phyloP scores from a whole-genome alignment of 306 rosid species.

The Corylus avellana region DNA sequence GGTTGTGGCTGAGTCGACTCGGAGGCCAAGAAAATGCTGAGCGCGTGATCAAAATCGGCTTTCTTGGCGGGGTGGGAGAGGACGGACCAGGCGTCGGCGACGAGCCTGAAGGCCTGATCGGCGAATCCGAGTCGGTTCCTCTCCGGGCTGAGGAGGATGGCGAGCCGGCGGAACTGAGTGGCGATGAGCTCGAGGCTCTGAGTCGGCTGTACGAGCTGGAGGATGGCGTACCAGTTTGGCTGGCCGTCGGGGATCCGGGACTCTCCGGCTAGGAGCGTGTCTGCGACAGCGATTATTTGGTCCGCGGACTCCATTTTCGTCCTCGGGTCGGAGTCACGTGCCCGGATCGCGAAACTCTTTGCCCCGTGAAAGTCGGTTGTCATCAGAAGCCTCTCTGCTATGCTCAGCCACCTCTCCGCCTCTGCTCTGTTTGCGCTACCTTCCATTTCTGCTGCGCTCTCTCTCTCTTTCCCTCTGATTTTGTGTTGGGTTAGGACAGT shows the following conservation, averaged over 20 bases:
- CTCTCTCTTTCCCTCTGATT: background rate
- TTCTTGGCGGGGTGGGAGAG: conserved; percentile 65
- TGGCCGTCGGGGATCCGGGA: conserved; percentile 53
- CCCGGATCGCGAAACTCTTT: conserved; percentile 78
- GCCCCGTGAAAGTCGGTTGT: conserved; percentile 83
- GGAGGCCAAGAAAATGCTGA: conserved; percentile 39
- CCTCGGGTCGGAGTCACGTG: conserved; percentile 77
- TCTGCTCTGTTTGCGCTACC: conserved; percentile 54
- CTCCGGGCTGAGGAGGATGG: conserved; percentile 64
- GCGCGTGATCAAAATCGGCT: conserved; percentile 58
- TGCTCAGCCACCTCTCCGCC: conserved; percentile 82
- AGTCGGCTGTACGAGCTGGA: conserved; percentile 61
- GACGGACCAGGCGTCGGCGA: conserved; percentile 79
- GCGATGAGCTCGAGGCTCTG: conserved; percentile 72
- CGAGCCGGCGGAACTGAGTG: conserved; percentile 71
- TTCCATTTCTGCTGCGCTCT: conserved; percentile 31
- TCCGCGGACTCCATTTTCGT: conserved; percentile 61
- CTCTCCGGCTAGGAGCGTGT: conserved; percentile 69
- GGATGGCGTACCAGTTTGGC: conserved; percentile 64
- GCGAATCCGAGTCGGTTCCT: conserved; percentile 58
- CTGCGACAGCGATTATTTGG: conserved; percentile 69
- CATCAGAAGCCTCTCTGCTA: conserved; percentile 72
- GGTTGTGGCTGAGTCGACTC: conserved; percentile 23
- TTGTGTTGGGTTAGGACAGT: background rate
- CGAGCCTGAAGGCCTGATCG: conserved; percentile 64